phyloP scores from a whole-genome alignment of 2,329 filamentous ascomycete species.

The Volutella citrinella region DNA sequence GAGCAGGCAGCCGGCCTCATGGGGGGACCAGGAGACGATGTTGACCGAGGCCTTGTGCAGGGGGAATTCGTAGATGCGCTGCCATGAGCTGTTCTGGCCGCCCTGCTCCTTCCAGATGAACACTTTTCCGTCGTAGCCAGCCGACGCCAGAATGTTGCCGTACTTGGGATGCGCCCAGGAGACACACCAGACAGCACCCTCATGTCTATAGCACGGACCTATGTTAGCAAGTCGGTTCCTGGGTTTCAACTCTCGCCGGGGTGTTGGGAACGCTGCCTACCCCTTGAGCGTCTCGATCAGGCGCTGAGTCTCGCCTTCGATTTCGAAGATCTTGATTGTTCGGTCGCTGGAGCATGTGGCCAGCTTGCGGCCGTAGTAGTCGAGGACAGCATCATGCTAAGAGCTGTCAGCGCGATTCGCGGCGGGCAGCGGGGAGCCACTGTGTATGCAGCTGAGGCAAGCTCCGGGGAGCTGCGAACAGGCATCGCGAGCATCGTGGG shows the following conservation, averaged over 20 bases:
- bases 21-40: constrained; percentile 95
- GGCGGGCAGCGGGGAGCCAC: constrained; percentile 4
- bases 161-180: constrained; percentile 99
- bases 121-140: constrained; percentile 95
- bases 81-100: constrained; percentile 60
- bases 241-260: neutral
- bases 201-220: constrained; percentile 60
- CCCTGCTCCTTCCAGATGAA: constrained; percentile 94
- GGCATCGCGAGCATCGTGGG: constrained; percentile 5
- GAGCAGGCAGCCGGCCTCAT: constrained; percentile 90
- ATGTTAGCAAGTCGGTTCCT: constrained; percentile 13
- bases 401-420: constrained; percentile 18
- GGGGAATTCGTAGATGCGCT: constrained; percentile 88
- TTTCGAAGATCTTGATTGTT: constrained; percentile 98
- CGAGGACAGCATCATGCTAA: constrained; percentile 94
- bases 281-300: constrained; percentile 92
- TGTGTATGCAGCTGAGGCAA: too few species aligned
- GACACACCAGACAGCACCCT: constrained; percentile 96
- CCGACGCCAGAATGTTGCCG: constrained; percentile 93
- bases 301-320: constrained; percentile 88
- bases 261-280: constrained; percentile 45
- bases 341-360: constrained; percentile 98
- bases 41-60: constrained; percentile 96
- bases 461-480: constrained; percentile 5
- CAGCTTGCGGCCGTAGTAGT: constrained; percentile 95